Base-by-base conservation (phyloP, 2,329 filamentous ascomycete species). In the Paracorniculantispora psalliotae region DNA sequence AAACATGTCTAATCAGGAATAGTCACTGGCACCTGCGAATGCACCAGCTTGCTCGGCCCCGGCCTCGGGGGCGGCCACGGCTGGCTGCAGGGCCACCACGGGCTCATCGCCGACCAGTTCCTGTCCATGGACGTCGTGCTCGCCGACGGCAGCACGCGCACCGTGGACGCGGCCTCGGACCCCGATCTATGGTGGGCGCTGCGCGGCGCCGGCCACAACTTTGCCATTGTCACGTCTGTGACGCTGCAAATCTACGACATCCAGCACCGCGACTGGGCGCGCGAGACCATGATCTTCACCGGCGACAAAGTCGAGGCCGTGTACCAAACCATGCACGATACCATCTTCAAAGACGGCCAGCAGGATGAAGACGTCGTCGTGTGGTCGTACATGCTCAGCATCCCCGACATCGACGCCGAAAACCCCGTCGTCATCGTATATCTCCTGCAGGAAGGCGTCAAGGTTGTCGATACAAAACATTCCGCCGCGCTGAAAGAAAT, bases 121-220 rank as follows among this genome's bases (percentile, higher is more conserved):
- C 60, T 81, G 7, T 79, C 77, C 0, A 69, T 81, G 69, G 75
- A 79, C 23, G 64, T 85, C 1, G 80, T 84, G 0, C 72, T 83
- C 1, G 79, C 80, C 5, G 69, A 81, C 61, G 81, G 82, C 15
- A 72, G 67, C 10, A 53, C 75, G 49, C 60, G 67, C 7, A 76
- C 71, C 0, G 68, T 80, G 1, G 67, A 75, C 57, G 66, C 69
- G 41, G 68, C 70, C 8, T 75, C 77, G 0, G 81, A 85, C 37
- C 75, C 77, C 0, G 81, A 85, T 35, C 75, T 86, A 2, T 86
- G 75, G 71, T 86, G 82, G 82, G 83, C 75, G 1, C 73, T 86
- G 60, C 72, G 76, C 57, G 83, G 83, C 1, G 82, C 81, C 1
- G 82, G 82, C 1, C 81, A 84, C 63, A 85, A 85, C 67, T 85